Conservation (phyloP, 345 rosid species). For the Acer yangbiense region DNA sequence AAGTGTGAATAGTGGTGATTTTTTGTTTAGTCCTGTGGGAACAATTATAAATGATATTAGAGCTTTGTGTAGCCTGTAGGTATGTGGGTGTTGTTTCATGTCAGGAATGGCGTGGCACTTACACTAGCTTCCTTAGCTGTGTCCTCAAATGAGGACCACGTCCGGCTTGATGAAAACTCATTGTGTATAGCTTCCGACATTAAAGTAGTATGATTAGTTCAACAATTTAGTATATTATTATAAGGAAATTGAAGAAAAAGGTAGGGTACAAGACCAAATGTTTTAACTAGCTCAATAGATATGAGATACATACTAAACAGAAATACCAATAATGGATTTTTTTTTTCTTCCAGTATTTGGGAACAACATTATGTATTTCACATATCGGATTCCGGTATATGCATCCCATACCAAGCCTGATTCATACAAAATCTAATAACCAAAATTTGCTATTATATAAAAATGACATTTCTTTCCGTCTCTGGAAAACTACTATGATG, state of each 20-base stretch:
- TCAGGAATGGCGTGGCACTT: no score
- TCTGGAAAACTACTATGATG: slow-evolving; percentile 22
- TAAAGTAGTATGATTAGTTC: no score
- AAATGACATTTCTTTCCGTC: slow-evolving; percentile 21
- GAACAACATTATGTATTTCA: slow-evolving; percentile 16
- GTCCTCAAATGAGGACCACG: no score
- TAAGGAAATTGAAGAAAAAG: background rate
- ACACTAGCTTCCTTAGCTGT: no score
- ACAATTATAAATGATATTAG: no score
- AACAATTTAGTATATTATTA: no score
- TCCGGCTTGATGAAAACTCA: no score
- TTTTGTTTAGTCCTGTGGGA: no score
- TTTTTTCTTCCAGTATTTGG: background rate
- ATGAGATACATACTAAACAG: background rate
- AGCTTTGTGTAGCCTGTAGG: no score
- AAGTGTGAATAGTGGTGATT: no score
- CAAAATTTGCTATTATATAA: slow-evolving; percentile 36
- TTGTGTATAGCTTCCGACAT: no score
- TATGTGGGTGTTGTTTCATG: no score
- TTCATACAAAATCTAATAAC: slow-evolving; percentile 24
- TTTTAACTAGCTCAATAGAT: background rate
- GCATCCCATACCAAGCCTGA: slow-evolving; percentile 26
- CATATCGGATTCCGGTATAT: slow-evolving; percentile 27
- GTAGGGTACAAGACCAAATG: background rate
- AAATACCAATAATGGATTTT: background rate